Evolutionary conservation across 2,329 filamentous ascomycete species (phyloP).

Genomic region (Diaporthe amygdali): DNA sequence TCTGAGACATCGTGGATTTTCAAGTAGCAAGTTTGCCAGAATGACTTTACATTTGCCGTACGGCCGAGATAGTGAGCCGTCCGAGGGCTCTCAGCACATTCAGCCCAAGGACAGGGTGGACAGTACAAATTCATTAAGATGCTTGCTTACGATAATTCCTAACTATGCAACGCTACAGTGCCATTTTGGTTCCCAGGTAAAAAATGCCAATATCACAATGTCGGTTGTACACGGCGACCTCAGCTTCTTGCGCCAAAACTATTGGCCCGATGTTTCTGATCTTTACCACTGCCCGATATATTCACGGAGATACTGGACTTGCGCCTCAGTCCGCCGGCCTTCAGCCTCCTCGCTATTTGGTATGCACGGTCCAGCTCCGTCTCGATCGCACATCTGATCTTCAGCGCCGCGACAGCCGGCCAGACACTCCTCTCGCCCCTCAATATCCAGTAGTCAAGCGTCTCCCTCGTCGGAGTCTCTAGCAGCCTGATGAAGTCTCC

Average conservation of each 20-base stretch:
- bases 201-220: neutral
- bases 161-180: neutral
- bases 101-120: neutral
- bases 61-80: too few species aligned
- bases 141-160: neutral
- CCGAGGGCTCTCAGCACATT: neutral
- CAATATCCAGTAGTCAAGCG: constrained; percentile 83
- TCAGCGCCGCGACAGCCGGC: constrained; percentile 84
- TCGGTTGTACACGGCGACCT: neutral
- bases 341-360: constrained; percentile 73
- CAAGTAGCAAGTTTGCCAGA: neutral
- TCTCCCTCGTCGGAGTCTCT: constrained; percentile 79
- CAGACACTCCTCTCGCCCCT: constrained; percentile 88
- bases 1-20: neutral
- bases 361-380: constrained; percentile 87
- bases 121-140: neutral
- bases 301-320: constrained; percentile 44
- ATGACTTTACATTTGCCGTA: neutral
- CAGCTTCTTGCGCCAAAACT: constrained; percentile 27
- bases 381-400: constrained; percentile 83
- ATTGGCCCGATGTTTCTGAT: constrained; percentile 28
- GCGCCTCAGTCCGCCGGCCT: constrained; percentile 55
- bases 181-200: neutral
- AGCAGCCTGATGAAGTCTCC: constrained; percentile 78
- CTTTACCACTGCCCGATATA: constrained; percentile 24